Conservation (phyloP, 495 filamentous ascomycete species). For the Penicillium longicatenatum region DNA sequence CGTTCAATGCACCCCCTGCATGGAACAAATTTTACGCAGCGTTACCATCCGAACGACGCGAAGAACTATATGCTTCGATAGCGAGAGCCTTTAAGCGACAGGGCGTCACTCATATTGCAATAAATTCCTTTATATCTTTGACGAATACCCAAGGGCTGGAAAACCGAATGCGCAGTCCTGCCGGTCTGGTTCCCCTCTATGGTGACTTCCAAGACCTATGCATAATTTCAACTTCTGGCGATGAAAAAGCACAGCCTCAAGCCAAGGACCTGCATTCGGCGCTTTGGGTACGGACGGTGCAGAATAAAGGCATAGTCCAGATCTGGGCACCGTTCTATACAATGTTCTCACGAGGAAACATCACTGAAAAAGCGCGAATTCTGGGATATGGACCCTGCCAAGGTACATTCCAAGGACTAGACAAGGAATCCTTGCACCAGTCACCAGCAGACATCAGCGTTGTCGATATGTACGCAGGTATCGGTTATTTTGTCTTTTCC, state of each 20-base stretch:
- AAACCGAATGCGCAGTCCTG: constrained; percentile 70
- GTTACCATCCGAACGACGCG: constrained; percentile 28
- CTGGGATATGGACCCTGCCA: constrained; percentile 37
- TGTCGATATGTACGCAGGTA: constrained; percentile 86
- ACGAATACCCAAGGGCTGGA: constrained; percentile 34
- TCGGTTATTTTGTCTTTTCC: constrained; percentile 88
- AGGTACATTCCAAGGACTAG: constrained; percentile 32
- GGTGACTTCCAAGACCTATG: constrained; percentile 61
- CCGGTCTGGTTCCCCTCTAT: constrained; percentile 59
- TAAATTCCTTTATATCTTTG: constrained; percentile 68
- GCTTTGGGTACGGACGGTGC: constrained; percentile 71
- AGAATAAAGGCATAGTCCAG: constrained; percentile 80
- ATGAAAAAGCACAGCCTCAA: constrained; percentile 29
- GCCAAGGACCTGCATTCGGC: constrained; percentile 57
- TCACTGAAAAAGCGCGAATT: constrained; percentile 83
- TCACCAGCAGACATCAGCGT: constrained; percentile 48
- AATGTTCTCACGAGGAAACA: constrained; percentile 89
- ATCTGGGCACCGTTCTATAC: constrained; percentile 85
- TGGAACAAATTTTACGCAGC: constrained; percentile 50
- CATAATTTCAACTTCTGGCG: constrained; percentile 1
- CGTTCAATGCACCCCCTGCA: constrained; percentile 46
- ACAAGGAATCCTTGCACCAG: constrained; percentile 28
- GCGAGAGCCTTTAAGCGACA: constrained; percentile 38
- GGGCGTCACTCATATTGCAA: constrained; percentile 66
- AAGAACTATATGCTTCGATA: constrained; percentile 53